These are phyloP conservation scores for Orychophragmus violaceus DNA, from an alignment of 345 rosid species.

Conservation along the genomic window DNA sequence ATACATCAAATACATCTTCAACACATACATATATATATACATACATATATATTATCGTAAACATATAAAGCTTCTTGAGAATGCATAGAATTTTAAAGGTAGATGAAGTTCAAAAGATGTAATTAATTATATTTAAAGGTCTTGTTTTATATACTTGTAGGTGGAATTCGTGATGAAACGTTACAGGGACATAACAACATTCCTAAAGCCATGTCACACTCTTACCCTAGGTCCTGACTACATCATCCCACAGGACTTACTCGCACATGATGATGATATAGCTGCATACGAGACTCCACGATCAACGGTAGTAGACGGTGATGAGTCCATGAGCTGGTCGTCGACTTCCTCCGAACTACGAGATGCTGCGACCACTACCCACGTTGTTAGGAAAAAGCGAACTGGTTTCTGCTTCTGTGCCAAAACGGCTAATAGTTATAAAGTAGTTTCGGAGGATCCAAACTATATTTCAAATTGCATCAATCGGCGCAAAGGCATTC, in stretches of 20 bases:
- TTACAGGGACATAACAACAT: slow-evolving; percentile 59
- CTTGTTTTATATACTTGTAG: slow-evolving; percentile 26
- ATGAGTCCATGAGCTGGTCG: slow-evolving; percentile 73
- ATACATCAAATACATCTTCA: too few relatives aligned
- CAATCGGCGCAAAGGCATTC: slow-evolving; percentile 88
- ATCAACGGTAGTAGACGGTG: slow-evolving; percentile 69
- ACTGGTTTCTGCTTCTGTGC: slow-evolving; percentile 56
- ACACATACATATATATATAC: too few relatives aligned
- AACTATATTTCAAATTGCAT: slow-evolving; percentile 55
- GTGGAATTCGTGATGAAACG: slow-evolving; percentile 91
- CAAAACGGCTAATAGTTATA: slow-evolving; percentile 43
- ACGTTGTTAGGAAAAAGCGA: slow-evolving; percentile 68
- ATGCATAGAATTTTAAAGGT: not conserved
- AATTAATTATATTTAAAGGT: not conserved
- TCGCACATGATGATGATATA: slow-evolving; percentile 48
- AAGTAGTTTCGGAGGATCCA: slow-evolving; percentile 41
- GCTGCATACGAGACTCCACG: slow-evolving; percentile 47
- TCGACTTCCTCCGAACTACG: slow-evolving; percentile 49
- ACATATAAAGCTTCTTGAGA: not conserved
- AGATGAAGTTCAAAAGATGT: not conserved
- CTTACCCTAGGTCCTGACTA: slow-evolving; percentile 83
- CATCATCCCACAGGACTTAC: slow-evolving; percentile 71
- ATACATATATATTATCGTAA: too few relatives aligned
- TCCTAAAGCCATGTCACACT: slow-evolving; percentile 54
- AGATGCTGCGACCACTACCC: slow-evolving; percentile 23